phyloP scores from a whole-genome alignment of 768 basidiomycete genomes.

The Russula foetens region DNA sequence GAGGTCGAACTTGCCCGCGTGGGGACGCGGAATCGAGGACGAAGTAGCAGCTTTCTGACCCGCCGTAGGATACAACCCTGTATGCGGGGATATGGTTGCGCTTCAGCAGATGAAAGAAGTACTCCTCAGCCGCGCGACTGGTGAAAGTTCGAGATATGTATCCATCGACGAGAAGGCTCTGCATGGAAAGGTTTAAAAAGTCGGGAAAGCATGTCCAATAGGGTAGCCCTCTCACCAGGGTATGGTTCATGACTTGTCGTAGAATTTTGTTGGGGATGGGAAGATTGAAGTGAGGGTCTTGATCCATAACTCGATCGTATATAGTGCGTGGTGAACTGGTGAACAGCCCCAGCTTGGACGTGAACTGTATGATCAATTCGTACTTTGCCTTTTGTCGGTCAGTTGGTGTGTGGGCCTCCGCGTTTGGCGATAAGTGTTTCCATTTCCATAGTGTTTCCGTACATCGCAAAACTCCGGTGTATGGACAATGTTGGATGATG shows the following conservation, averaged over 20 bases:
- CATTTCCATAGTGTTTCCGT: neutral
- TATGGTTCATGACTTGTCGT: neutral
- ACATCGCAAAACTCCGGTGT: neutral
- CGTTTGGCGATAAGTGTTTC: neutral
- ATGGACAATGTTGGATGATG: neutral
- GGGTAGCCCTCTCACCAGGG: neutral
- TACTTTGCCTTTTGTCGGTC: too few relatives aligned
- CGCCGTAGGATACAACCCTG: neutral
- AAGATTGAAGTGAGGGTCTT: neutral
- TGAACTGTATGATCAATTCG: neutral
- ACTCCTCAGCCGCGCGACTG: neutral
- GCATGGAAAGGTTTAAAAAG: neutral
- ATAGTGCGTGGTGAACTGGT: neutral
- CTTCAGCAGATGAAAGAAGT: neutral
- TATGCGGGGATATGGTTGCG: neutral
- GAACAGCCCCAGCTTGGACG: neutral
- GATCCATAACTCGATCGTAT: neutral
- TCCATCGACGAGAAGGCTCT: constrained; percentile 7
- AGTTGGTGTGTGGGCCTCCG: too few relatives aligned
- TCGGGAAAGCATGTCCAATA: neutral
- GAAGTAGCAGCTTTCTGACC: neutral
- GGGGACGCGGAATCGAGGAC: neutral
- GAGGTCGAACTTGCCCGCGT: neutral
- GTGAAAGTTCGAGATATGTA: constrained; percentile 6
- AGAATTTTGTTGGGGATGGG: too few relatives aligned